Base-by-base conservation (phyloP, 2,329 filamentous ascomycete genomes). In the Verruconis gallopava region DNA sequence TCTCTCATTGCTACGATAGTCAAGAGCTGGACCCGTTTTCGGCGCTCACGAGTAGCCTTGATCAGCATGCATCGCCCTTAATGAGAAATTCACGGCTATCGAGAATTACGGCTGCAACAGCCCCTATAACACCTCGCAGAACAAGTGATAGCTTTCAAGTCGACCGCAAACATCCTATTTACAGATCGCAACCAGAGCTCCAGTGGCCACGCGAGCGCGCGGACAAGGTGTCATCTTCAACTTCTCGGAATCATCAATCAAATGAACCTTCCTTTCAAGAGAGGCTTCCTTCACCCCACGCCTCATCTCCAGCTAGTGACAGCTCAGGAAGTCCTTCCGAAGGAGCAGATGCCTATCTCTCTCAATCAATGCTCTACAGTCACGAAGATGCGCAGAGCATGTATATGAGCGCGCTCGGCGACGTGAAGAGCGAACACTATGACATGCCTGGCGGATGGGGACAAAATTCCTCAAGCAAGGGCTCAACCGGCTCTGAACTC, bases 331-430 rank as follows among this genome's bases (percentile, higher is more conserved):
- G 25, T n/a, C 25, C 25, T 9, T 30, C 25, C 6, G 25, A 30
- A 30, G 25, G 9, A 9, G 38, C 18, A 3, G 46, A 56, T 11
- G 67, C 75, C 22, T 74, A 79, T 46, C 62, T 82, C 15, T 60
- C 71, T 3, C 64, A 73, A 13, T 45, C 44, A 12, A 78, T 74
- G 32, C 54, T 86, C 1, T 89, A 82, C 53, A 85, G 75, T 25
- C 81, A 85, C 45, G 81, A 85, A 47, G 82, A 89, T 47, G 83
- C 82, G 0, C 78, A 85, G 53, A 91, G 85, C 56, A 83, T 93
- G 78, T 93, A 91, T 51, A 79, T 86, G 77, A 89, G 76, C 53
- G 75, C 72, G 9, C 63, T 77, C 43, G 75, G 70, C 44, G 59
- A 62, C 28, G 55, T 54, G 42, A 3, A 46, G 49, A 4, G 46